A percentile compares a stretch with the other conserved stretches of the same genome.
These are phyloP conservation scores for Chlorella sp. DNA, from an alignment of 139 green algal species.

Conservation along the genomic window DNA sequence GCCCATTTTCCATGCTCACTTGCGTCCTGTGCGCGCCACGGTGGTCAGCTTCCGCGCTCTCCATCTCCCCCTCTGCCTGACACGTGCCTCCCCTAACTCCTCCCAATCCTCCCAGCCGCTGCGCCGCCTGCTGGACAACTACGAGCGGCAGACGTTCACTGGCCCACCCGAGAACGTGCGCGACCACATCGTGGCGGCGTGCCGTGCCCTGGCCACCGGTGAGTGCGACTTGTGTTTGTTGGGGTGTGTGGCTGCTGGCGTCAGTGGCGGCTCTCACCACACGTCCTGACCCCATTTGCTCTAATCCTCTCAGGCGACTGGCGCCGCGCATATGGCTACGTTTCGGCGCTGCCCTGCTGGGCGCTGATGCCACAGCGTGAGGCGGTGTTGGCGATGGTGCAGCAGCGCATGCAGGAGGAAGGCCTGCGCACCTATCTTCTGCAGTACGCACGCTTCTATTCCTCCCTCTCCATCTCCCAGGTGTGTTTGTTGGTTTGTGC, in stretches of 20 bases:
- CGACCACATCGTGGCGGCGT: slow-evolving; percentile 95
- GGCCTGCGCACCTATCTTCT: slow-evolving; percentile 95
- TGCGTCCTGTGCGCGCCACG: too few relatives aligned
- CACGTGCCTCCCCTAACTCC: background rate
- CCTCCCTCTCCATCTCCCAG: slow-evolving; percentile 71
- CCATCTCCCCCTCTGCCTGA: too few relatives aligned
- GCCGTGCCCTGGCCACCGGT: slow-evolving; percentile 40
- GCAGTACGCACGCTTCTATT: slow-evolving; percentile 84
- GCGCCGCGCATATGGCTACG: slow-evolving; percentile 66
- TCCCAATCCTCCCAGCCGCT: too few relatives aligned
- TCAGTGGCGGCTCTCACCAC: background rate
- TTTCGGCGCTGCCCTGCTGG: slow-evolving; percentile 76
- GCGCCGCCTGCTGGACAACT: slow-evolving; percentile 93
- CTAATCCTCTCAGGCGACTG: slow-evolving; percentile 75
- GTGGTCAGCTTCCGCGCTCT: too few relatives aligned
- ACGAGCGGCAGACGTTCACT: slow-evolving; percentile 89
- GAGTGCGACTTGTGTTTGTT: background rate
- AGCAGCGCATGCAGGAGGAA: slow-evolving; percentile 83
- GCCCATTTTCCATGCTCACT: too few relatives aligned
- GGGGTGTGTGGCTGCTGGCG: background rate
- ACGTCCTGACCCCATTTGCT: background rate
- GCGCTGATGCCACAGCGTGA: slow-evolving; percentile 69
- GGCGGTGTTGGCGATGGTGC: slow-evolving; percentile 79
- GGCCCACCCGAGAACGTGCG: slow-evolving; percentile 97
- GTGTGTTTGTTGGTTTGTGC: too few relatives aligned